These are phyloP conservation scores for Umbellularia californica DNA, from an alignment of 164 flowering plant species.

Conservation along the genomic window DNA sequence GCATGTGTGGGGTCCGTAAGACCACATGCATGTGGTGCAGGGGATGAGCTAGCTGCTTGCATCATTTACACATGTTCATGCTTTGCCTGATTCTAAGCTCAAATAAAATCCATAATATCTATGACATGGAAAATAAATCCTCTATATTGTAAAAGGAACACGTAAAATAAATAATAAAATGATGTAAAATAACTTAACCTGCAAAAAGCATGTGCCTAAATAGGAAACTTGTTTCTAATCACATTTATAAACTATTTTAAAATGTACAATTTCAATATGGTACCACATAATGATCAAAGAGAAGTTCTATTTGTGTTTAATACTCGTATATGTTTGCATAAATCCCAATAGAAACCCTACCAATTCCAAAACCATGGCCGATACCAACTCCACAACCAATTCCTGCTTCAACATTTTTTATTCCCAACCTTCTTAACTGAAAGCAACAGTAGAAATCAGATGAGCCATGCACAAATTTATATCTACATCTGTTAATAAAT, in stretches of 20 bases:
- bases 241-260: too few species aligned
- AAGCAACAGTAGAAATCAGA: neutral
- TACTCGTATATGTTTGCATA: neutral
- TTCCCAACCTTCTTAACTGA: conserved; percentile 80
- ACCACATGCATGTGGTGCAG: too few species aligned
- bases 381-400: conserved; percentile 90
- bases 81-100: neutral
- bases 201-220: neutral
- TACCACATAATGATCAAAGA: neutral
- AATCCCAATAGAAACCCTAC: conserved; percentile 37
- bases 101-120: neutral
- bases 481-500: too few species aligned
- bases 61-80: neutral
- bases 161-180: too few species aligned
- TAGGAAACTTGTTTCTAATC: neutral
- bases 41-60: too few species aligned
- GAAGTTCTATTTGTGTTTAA: neutral
- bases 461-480: neutral
- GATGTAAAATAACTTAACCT: neutral
- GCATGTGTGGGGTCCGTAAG: too few species aligned
- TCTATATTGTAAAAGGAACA: too few species aligned
- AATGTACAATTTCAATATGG: neutral
- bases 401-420: conserved; percentile 78
- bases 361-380: conserved; percentile 95
- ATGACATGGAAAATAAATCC: too few species aligned